Conservation (phyloP, 1,284 basidiomycete genomes). For the Apiotrichum akiyoshidainum region DNA sequence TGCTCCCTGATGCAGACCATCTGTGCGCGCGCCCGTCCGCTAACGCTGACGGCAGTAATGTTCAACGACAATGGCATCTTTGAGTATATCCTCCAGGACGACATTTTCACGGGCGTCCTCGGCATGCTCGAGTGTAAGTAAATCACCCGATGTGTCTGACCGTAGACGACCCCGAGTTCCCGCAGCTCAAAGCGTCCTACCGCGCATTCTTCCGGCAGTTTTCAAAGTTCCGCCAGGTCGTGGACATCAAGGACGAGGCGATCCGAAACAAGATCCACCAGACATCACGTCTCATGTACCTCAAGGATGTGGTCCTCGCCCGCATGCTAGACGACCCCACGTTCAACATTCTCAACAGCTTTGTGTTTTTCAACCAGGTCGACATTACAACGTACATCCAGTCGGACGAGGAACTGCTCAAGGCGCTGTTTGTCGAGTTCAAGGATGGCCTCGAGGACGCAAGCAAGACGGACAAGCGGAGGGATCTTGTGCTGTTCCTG, state of each 20-base stretch:
- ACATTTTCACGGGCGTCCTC: conserved; percentile 85
- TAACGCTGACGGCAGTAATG: conserved; percentile 62
- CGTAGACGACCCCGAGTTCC: conserved; percentile 96
- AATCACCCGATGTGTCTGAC: conserved; percentile 1
- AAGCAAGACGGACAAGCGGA: conserved; percentile 25
- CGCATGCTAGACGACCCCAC: conserved; percentile 92
- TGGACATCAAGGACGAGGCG: conserved; percentile 67
- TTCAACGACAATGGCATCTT: conserved; percentile 93
- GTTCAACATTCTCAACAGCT: conserved; percentile 93
- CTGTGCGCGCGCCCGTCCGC: conserved; percentile 58
- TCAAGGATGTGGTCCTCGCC: conserved; percentile 96
- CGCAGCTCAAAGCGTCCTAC: conserved; percentile 90
- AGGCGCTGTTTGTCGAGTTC: conserved; percentile 74
- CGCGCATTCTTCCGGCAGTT: conserved; percentile 82
- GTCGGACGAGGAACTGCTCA: conserved; percentile 69
- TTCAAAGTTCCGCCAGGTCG: conserved; percentile 79
- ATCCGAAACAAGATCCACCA: conserved; percentile 89
- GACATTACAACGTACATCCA: conserved; percentile 93
- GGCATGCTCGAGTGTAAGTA: conserved; percentile 94
- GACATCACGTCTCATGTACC: conserved; percentile 91
- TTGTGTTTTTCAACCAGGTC: conserved; percentile 98
- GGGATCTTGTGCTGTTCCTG: conserved; percentile 76
- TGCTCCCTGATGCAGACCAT: conserved; percentile 94
- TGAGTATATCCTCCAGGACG: conserved; percentile 91
- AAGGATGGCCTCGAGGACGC: conserved; percentile 52